phyloP scores from a whole-genome alignment of 768 basidiomycete genomes.

The Suillus ampliporus region DNA sequence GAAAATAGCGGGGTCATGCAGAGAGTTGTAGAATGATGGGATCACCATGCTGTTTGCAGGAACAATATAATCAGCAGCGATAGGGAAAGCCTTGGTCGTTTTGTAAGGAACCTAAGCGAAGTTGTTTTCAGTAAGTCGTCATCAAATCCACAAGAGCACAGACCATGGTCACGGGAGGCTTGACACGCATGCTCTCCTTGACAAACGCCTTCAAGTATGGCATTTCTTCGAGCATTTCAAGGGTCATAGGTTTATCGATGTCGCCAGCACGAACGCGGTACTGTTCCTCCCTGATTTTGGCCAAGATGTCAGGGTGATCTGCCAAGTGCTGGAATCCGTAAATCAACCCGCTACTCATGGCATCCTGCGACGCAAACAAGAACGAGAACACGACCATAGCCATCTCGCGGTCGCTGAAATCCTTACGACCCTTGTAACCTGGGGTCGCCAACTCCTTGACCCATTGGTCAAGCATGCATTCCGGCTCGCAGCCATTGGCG shows the following conservation, averaged over 20 bases:
- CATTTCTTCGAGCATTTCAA: constrained; percentile 93
- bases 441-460: constrained; percentile 72
- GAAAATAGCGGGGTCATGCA: constrained; percentile 89
- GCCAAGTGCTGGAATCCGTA: constrained; percentile 97
- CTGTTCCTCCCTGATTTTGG: constrained; percentile 92
- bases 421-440: constrained; percentile 72
- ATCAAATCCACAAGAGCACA: neutral
- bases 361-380: constrained; percentile 96
- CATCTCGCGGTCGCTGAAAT: constrained; percentile 95
- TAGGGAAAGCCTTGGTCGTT: constrained; percentile 88
- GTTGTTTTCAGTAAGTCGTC: constrained; percentile 18
- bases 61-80: constrained; percentile 89
- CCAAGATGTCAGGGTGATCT: constrained; percentile 87
- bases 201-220: constrained; percentile 90
- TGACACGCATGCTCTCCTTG: constrained; percentile 90
- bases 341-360: constrained; percentile 96
- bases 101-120: constrained; percentile 85
- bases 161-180: constrained; percentile 97
- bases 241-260: constrained; percentile 73
- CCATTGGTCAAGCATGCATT: constrained; percentile 96
- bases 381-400: constrained; percentile 97
- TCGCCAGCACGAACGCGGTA: constrained; percentile 81
- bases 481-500: constrained; percentile 77
- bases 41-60: constrained; percentile 94
- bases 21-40: constrained; percentile 89